Evolutionary conservation across 2,329 filamentous ascomycete genomes (phyloP).

Genomic region (Pestalotiopsis sp.): DNA sequence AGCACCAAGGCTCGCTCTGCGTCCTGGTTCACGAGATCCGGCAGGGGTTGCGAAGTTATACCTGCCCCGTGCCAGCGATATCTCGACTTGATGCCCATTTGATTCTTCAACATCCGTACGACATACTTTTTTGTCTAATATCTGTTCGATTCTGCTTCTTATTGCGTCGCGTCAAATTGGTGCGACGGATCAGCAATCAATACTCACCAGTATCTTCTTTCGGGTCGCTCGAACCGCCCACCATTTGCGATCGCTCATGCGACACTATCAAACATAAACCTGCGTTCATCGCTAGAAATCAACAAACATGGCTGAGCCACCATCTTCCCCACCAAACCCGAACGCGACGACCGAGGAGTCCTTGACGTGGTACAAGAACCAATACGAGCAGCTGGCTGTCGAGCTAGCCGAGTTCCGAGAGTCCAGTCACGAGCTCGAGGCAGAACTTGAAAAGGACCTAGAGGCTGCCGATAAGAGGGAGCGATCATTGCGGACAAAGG

Average conservation of each 20-base stretch:
- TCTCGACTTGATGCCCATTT: neutral
- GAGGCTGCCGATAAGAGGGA: constrained; percentile 95
- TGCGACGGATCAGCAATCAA: neutral
- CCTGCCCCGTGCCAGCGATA: neutral
- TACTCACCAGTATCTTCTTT: neutral
- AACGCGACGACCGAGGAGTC: constrained; percentile 68
- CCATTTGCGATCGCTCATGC: neutral
- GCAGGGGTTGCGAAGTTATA: neutral
- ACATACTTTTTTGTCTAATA: neutral
- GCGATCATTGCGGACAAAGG: constrained; percentile 81
- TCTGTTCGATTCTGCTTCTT: neutral
- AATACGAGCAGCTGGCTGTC: constrained; percentile 89
- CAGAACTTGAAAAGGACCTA: constrained; percentile 93
- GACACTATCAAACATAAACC: neutral
- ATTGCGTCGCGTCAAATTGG: neutral
- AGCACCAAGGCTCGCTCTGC: neutral
- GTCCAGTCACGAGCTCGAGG: constrained; percentile 91
- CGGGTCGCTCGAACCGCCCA: neutral
- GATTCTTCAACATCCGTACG: neutral
- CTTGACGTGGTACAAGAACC: constrained; percentile 90
- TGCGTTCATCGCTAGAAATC: constrained; percentile 8
- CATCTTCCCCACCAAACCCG: constrained; percentile 63
- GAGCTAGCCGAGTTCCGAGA: constrained; percentile 93
- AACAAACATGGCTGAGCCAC: constrained; percentile 56
- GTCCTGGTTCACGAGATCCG: neutral